Evolutionary conservation across 306 rosid species (phyloP).

Genomic region (Benincasa hispida): DNA sequence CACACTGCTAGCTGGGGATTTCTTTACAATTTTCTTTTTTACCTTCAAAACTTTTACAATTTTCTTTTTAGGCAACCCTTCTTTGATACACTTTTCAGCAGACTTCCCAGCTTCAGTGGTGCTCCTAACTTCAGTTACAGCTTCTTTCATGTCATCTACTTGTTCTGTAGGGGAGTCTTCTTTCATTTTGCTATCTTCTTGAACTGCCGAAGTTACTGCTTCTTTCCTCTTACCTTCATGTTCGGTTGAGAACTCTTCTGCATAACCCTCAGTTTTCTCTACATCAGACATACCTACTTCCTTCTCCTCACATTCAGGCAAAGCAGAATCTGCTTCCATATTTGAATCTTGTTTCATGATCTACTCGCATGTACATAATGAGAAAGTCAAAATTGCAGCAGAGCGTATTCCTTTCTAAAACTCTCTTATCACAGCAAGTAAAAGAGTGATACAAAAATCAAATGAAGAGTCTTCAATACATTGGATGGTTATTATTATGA

Average conservation of each 20-base stretch:
- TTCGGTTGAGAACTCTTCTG: background rate
- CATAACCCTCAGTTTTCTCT: background rate
- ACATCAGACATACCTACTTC: background rate
- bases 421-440: background rate
- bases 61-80: conserved; percentile 27
- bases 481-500: no score
- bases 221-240: background rate
- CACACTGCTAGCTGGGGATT: conserved; percentile 18
- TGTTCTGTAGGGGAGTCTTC: conserved; percentile 19
- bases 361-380: background rate
- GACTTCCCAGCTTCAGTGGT: conserved; percentile 10
- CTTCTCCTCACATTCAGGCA: conserved; percentile 8
- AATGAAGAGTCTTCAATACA: background rate
- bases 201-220: background rate
- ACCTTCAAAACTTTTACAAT: conserved; percentile 33
- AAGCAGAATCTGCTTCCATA: background rate
- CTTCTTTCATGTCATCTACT: conserved; percentile 17
- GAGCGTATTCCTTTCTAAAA: background rate
- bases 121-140: conserved; percentile 9
- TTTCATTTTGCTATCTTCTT: background rate
- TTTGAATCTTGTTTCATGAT: conserved; percentile 6
- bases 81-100: conserved; percentile 13
- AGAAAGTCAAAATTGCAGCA: background rate
- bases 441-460: background rate
- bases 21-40: conserved; percentile 39